Evolutionary conservation across 441 rosid species (phyloP), one percentile per base, ranked within the genome.

Genomic region (Populus tomentosa): DNA sequence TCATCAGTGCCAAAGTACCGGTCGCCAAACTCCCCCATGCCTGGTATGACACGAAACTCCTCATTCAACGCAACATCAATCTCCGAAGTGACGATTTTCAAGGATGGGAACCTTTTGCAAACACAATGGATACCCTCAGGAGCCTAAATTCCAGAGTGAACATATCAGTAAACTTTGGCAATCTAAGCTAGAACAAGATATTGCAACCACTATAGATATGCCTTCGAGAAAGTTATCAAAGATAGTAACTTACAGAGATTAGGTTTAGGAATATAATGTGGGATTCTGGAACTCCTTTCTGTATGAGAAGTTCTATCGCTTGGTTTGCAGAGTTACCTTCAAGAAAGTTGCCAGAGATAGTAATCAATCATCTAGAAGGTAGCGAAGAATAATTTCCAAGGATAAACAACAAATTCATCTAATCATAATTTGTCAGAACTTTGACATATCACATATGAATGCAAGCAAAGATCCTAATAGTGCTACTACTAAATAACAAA

Each of bases 1-100:
- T 94, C 98, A 79, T 94, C 98, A 5, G 99, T 95, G 46, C 98
- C 98, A 35, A 95, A 95, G 89, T 95, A 95, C 14, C 95, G 97
- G 81, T 95, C 99, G 0, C 99, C 99, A 74, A 92, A 95, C 90
- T 95, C 98, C 13, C 97, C 99, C 87, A 95, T 77, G n/a, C 99
- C 99, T 1, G 99, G 99, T 81, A 95, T 88, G 33, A 95, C 99
- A 3, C 97, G 94, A 81, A 84, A 95, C 77, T 95, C 99, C 79
- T 93, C 85, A 75, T 95, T 94, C 80, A 94, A 82, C 20, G 94
- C 81, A 76, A 73, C 91, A 70, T 95, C 98, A 64, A 94, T 95
- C 81, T 95, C 99, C 1, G 99, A 94, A 32, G 99, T 95, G 46
- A 94, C 98, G 16, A 95, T 94, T 82, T 94, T 94, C 85, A 95